These are phyloP conservation scores for Coleophoma cylindrospora DNA, from an alignment of 2,329 filamentous ascomycete species.

Conservation along the genomic window DNA sequence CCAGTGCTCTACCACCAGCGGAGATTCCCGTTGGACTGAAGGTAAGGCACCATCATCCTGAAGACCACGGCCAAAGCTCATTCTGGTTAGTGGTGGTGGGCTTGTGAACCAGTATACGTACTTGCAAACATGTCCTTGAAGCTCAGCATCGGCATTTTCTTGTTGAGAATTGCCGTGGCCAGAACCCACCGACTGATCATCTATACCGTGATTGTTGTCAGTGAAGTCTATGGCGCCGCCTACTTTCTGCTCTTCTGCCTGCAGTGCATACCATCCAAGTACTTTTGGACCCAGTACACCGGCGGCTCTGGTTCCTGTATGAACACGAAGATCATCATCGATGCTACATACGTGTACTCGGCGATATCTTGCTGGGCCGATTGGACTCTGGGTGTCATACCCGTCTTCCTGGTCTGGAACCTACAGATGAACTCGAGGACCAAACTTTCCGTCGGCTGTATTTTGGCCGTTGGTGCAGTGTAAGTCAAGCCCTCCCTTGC, in stretches of 20 bases:
- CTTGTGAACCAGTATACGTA: constrained; percentile 33
- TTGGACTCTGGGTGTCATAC: constrained; percentile 34
- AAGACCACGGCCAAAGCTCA: background rate
- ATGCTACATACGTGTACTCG: constrained; percentile 32
- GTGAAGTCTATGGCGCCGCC: constrained; percentile 28
- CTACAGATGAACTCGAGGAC: constrained; percentile 33
- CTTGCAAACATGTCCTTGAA: constrained; percentile 33
- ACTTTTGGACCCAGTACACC: constrained; percentile 33
- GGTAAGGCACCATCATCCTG: constrained; percentile 1
- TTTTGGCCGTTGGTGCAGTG: constrained; percentile 29
- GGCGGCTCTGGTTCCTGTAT: constrained; percentile 28
- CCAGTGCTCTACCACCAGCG: background rate
- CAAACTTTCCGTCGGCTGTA: constrained; percentile 28
- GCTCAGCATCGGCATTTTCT: constrained; percentile 32
- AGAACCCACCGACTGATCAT: constrained; percentile 28
- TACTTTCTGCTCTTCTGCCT: constrained; percentile 33
- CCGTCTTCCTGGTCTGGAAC: constrained; percentile 35
- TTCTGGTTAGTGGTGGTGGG: constrained; percentile 27
- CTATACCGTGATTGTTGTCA: constrained; percentile 24
- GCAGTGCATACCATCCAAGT: constrained; percentile 31
- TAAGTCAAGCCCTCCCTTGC: constrained; percentile 16
- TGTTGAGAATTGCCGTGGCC: constrained; percentile 30
- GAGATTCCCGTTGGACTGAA: constrained; percentile 5
- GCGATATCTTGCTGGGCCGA: constrained; percentile 33
- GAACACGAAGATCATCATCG: constrained; percentile 21